A percentile compares a stretch with the other conserved stretches of the same genome.
Evolutionary conservation across 2,329 filamentous ascomycete genomes (phyloP).

Genomic region (Ophiosphaerella narmari): DNA sequence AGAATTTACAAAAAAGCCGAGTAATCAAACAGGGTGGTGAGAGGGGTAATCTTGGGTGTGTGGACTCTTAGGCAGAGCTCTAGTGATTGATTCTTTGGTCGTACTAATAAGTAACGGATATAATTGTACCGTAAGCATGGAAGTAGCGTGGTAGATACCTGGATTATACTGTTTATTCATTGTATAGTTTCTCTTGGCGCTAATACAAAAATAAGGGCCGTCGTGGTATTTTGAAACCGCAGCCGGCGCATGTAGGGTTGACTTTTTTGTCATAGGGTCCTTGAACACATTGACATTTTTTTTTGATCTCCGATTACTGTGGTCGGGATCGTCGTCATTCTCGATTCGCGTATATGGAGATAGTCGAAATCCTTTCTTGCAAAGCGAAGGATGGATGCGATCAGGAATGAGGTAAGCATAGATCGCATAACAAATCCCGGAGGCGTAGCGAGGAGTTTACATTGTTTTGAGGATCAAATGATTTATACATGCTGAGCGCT

Average conservation of each 20-base stretch:
- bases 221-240: neutral
- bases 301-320: slow-evolving; percentile 1
- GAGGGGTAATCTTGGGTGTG: no score
- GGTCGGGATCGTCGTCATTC: slow-evolving; percentile 6
- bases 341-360: slow-evolving; percentile 2
- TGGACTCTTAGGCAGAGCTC: no score
- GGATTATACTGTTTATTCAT: no score
- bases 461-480: slow-evolving; percentile 8
- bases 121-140: no score
- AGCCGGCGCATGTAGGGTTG: slow-evolving; percentile 5
- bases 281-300: neutral
- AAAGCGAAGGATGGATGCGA: slow-evolving; percentile 6
- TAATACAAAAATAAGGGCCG: neutral
- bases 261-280: slow-evolving; percentile 1
- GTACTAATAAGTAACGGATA: no score
- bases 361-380: slow-evolving; percentile 1
- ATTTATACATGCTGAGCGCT: slow-evolving; percentile 4
- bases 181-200: no score
- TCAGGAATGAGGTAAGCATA: slow-evolving; percentile 13
- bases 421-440: slow-evolving; percentile 14
- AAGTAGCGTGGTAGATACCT: no score
- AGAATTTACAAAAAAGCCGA: no score
- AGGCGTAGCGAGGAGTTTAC: slow-evolving; percentile 8
- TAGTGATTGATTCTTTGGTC: no score
- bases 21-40: no score